Base-by-base conservation (phyloP, 1,284 basidiomycete species). In the Ceratobasidium sp. region DNA sequence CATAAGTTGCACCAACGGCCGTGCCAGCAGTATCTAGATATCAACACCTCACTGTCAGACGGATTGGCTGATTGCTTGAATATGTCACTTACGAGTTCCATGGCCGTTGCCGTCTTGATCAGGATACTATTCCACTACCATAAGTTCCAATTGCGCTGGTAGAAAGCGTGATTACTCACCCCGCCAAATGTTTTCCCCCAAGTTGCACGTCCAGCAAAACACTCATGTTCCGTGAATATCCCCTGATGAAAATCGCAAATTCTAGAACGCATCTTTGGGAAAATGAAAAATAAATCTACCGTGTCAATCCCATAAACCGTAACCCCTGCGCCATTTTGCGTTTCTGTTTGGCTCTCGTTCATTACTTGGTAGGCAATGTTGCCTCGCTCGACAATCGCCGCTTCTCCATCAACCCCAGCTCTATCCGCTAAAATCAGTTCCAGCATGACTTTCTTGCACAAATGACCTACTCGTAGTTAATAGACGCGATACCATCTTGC, bases 1-100 rank as follows among this genome's bases (percentile, higher is more conserved):
- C 98, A 79, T 94, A 97, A 80, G 85, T 90, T 85, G 78, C 83
- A 82, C 83, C 83, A 1, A 81, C 82, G 52, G 83, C 83, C 41
- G 82, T 83, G 44, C 83, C 83, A 18, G 83, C 82, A n/a, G 63
- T 52, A 52, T 52, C 32, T 49, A n/a, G n/a, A n/a, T n/a, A n/a
- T n/a, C n/a, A n/a, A n/a, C n/a, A n/a, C n/a, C n/a, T n/a, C n/a
- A n/a, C n/a, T n/a, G n/a, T n/a, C n/a, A n/a, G n/a, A n/a, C n/a
- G n/a, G n/a, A n/a, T n/a, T n/a, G n/a, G n/a, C n/a, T n/a, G n/a
- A n/a, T n/a, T 14, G 11, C 11, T n/a, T n/a, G n/a, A n/a, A n/a
- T 6, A n/a, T 11, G 35, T 4, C 18, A 57, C 14, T 38, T 32
- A 38, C 71, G 72, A 44, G 72, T 73, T 1, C 72, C 72, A 47